Evolutionary conservation across 2,329 filamentous ascomycete species (phyloP), one percentile per base, ranked within the genome.

Genomic region (Sclerotinia minor): DNA sequence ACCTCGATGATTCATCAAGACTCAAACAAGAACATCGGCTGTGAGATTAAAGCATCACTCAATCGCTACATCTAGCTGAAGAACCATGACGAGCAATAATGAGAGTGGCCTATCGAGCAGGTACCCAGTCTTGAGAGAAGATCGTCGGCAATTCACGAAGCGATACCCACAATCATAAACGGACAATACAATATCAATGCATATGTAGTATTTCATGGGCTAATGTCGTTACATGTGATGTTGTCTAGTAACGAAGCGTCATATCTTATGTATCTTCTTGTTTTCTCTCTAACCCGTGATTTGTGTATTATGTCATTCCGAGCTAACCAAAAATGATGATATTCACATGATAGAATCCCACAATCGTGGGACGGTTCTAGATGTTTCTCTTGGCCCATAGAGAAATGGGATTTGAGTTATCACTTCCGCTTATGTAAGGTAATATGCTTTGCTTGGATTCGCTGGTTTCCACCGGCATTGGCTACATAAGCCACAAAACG

Each of bases 11-110:
- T 26, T 21, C n/a, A 5, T 21, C 24, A 24, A 11, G 55, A 53
- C 2, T 38, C 38, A 19, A 57, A 38, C 2, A 45, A 24, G 17
- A 29, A 29, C 24, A 21, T 32, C 41, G 32, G 8, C 58, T 32
- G 41, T 24, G 54, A 45, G 59, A 17, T 24, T 35, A n/a, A 53
- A 26, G 29, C 50, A 49, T 70, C 64, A 15, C 73, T 71, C 38
- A 2, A 54, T 70, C 24, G 73, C 75, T 44, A 61, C 53, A 24
- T 53, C 63, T 11, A 76, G 38, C 44, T 70, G 55, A n/a, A 74
- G 69, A 24, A 69, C 69, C 73, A 74, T 75, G 21, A 29, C 19
- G 38, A 59, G 38, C 24, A 45, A 59, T 2, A 3, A 13, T 59
- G 24, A n/a, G 19, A 26, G 29, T 29, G 55, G 19, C 24, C 11